These are phyloP conservation scores for Fusarium sp. DNA, from an alignment of 2,329 filamentous ascomycete genomes.

Conservation along the genomic window DNA sequence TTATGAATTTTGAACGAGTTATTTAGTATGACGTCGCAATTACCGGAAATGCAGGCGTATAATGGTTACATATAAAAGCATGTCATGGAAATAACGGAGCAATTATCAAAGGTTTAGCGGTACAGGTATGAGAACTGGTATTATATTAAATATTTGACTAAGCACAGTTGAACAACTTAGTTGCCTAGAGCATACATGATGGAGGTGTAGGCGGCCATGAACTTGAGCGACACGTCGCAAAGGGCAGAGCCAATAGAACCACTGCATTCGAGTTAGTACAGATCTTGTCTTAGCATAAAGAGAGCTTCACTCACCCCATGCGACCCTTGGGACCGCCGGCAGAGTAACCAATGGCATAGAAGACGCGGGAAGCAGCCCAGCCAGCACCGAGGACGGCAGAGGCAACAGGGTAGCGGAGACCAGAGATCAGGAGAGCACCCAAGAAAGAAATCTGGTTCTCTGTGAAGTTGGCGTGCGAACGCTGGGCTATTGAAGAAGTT, in stretches of 20 bases:
- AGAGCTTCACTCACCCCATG: slow-evolving; percentile 48
- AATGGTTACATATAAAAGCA: slow-evolving; percentile 30
- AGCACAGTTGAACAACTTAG: slow-evolving; percentile 12
- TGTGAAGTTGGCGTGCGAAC: slow-evolving; percentile 71
- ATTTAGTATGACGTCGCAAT: slow-evolving; percentile 10
- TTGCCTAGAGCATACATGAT: slow-evolving; percentile 53
- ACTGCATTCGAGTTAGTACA: slow-evolving; percentile 44
- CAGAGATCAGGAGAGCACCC: slow-evolving; percentile 65
- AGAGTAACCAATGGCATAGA: slow-evolving; percentile 69
- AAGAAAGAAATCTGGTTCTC: slow-evolving; percentile 70
- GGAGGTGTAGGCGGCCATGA: slow-evolving; percentile 58
- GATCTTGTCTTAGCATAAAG: background rate
- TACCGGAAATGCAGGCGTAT: slow-evolving; percentile 31
- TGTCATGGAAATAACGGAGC: slow-evolving; percentile 25
- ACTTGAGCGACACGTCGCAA: slow-evolving; percentile 54
- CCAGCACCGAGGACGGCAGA: slow-evolving; percentile 61
- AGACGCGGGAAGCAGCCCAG: slow-evolving; percentile 64
- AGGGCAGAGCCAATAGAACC: slow-evolving; percentile 53
- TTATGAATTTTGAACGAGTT: slow-evolving; percentile 26
- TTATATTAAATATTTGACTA: slow-evolving; percentile 3
- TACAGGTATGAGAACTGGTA: slow-evolving; percentile 21
- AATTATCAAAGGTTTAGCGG: slow-evolving; percentile 20
- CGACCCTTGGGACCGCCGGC: slow-evolving; percentile 60
- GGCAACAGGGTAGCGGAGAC: slow-evolving; percentile 64
- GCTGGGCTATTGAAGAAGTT: slow-evolving; percentile 59